Base-by-base conservation (phyloP, 352 stramenopile genomes). In the Pythium periplocum region DNA sequence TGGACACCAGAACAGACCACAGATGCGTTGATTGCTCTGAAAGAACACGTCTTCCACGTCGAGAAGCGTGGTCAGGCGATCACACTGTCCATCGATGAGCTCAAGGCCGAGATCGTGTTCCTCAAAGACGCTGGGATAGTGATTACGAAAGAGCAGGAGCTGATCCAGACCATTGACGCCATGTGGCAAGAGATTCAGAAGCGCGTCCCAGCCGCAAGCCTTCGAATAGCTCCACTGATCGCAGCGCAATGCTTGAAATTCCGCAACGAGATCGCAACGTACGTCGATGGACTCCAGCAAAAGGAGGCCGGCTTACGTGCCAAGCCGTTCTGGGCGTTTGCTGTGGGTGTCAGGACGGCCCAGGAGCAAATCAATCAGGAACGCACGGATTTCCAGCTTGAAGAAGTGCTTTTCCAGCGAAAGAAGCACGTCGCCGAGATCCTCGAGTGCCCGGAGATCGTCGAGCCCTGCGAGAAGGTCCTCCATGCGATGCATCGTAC, bases 381-480 rank as follows among this genome's bases (percentile, higher is more conserved):
- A 30, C 67, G 69, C 4, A 31, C 39, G 7, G 52, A 52, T 6
- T 62, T 75, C 36, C 62, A 74, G 40, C 54, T 69, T 17, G 80
- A 89, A 55, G 50, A 73, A 10, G 33, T 30, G 0, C 30, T 55
- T 3, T 83, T 79, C n/a, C 55, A 67, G 6, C 68, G 83, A 8
- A 96, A 91, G 55, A 73, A 74, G 9, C 85, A 98, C 59, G 71
- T 98, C 6, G 96, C 91, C 38, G 73, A 83, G 41, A 96, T 98
- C 41, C 88, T 98, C 59, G 93, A 97, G 56, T 97, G 95, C 49
- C 76, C 90, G 26, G 81, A 93, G 33, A 64, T 97, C 9, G 87
- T 98, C 45, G 81, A 96, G 53, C 69, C 78, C 2, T 89, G 86
- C 43, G 65, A 75, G 34, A 64, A 73, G n/a, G 78, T 93, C 17